Evolutionary conservation across 805 yeast genomes (phyloP).

Genomic region (Hanseniaspora mollemarum): DNA sequence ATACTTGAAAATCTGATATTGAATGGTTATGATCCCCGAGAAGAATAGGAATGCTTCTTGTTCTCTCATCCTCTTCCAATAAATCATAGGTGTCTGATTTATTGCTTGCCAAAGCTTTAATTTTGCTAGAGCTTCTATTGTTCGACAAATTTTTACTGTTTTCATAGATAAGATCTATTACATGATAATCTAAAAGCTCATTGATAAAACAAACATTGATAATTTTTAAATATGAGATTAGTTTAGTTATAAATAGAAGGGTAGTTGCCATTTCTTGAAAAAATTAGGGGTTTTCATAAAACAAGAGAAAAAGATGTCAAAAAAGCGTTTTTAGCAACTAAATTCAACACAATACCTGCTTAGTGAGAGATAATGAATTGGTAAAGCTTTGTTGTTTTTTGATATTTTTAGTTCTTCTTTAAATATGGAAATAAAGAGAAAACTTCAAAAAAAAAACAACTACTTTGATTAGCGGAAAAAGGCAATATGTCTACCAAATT

Average conservation of each 20-base stretch:
- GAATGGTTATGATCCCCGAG: not conserved
- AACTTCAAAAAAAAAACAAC: no score
- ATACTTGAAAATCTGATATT: not conserved
- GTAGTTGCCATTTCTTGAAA: not conserved
- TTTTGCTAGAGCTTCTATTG: not conserved
- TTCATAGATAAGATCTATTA: not conserved
- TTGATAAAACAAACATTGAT: slow-evolving; percentile 11
- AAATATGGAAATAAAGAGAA: no score
- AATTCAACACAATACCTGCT: no score
- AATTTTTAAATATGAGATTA: slow-evolving; percentile 10
- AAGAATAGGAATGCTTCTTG: not conserved
- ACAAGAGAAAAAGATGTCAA: not conserved
- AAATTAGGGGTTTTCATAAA: not conserved
- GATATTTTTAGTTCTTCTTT: no score
- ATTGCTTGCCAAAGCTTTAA: not conserved
- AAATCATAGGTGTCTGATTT: not conserved
- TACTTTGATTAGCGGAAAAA: no score
- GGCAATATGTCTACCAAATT: no score
- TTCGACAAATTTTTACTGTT: not conserved
- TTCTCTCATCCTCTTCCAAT: slow-evolving; percentile 1
- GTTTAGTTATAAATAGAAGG: slow-evolving; percentile 2
- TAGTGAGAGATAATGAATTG: no score
- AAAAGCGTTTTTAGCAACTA: no score
- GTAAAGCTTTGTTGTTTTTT: no score
- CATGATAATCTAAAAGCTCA: slow-evolving; percentile 7